Base-by-base conservation (phyloP, 805 yeast genomes). In the Candida pini region DNA sequence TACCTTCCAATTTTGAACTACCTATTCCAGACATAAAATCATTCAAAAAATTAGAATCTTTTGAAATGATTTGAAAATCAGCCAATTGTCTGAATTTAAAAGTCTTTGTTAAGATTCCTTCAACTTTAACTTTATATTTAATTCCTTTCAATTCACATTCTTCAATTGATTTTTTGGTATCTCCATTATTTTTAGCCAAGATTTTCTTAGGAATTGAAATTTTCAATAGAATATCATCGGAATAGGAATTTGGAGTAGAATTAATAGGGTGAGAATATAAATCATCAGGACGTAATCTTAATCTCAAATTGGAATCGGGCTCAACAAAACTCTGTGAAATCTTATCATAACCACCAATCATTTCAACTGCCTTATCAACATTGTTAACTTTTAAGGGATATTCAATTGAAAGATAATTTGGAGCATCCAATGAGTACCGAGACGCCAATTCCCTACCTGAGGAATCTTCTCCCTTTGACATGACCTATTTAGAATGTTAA, bases 71-170 rank as follows among this genome's bases (percentile, higher is more conserved):
- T 55, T 92, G 97, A 56, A 87, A 90, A 58, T 89, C 97, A 0
- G 90, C 79, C 69, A 88, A 74, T 44, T 84, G 86, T 46, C 96
- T 72, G 56, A 90, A 90, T 43, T 82, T 71, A 50, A 78, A 80
- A 13, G 80, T 81, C 38, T 76, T 71, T 47, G 77, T 76, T 14
- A 87, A 66, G 14, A 86, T 70, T 0, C 81, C 88, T 4, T 73
- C 69, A 0, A 95, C 90, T 29, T 67, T 66, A 2, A 73, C 68
- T 17, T 58, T 59, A 33, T 70, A 66, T 4, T 61, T 45, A 7
- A 51, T 42, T 5, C 42, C 38, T 10, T 46, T 38, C 9, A 57
- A 49, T n/a, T 60, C 53, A 34, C 69, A 68, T 15, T 62, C 46
- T 34, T 56, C 48, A 9, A 68, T 46, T 15, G 76, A 63, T 32